Base-by-base conservation (phyloP, 306 rosid genomes). In the Vigna trinervia region DNA sequence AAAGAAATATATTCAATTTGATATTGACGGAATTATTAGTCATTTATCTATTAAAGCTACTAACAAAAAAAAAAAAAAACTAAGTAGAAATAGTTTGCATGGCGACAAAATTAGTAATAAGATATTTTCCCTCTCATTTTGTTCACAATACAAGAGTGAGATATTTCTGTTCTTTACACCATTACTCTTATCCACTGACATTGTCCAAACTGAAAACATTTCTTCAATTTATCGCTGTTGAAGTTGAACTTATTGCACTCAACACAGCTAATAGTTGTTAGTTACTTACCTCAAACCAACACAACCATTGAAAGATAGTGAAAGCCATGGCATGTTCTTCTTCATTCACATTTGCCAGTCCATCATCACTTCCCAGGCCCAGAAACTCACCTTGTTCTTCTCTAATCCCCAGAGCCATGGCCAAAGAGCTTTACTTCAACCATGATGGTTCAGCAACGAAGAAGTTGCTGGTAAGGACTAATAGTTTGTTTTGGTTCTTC, bases 371-470 rank as follows among this genome's bases (percentile, higher is more conserved):
- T 56, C 76, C 88, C 61, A 89, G 75, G 78, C 81, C 61, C 20
- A 67, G 85, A 65, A 53, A 84, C 36, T 62, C 88, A 15, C 30
- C 81, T 53, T 68, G 85, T 76, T 82, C 83, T 57, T 52, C 75
- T 23, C 70, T 79, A 58, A 80, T 69, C 82, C 82, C 90, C 9
- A 87, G 81, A 69, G 87, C 92, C 70, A 74, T 83, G 74, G 79
- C 96, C 78, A 94, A 88, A 84, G 93, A 90, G 45, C 88, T 94
- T 71, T 60, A 85, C 89, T 90, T 92, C 63, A 92, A 94, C 80
- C 88, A 86, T 23, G 95, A 92, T 69, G 93, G 95, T 52, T 87
- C 88, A 1, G 81, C 89, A 53, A 89, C 91, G 12, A 92, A 84
- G 83, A 94, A 89, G 84, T 92, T 94, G 71, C 84, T 86, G 94